These are phyloP conservation scores for Stephania yunnanensis DNA, from an alignment of 164 flowering plant genomes.

Conservation along the genomic window DNA sequence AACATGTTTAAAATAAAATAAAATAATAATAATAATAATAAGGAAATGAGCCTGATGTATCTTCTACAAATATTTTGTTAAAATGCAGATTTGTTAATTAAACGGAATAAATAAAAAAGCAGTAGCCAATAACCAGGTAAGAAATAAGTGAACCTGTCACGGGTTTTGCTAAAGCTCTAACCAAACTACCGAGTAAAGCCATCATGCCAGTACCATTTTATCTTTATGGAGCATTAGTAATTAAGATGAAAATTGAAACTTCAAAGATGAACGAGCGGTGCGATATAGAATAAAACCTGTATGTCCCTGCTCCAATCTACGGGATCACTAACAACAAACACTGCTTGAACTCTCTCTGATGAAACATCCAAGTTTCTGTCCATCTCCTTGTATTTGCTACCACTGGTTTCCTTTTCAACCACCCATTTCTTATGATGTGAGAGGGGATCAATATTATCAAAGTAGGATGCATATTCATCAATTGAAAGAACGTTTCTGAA, in stretches of 20 bases:
- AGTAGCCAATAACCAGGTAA: no score
- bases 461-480: constrained; percentile 73
- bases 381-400: constrained; percentile 9
- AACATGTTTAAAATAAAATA: no score
- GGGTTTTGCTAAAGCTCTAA: no score
- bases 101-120: no score
- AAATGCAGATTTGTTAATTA: no score
- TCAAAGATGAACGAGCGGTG: not conserved
- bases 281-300: constrained; percentile 46
- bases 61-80: no score
- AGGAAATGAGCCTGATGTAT: no score
- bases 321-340: constrained; percentile 79
- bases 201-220: no score
- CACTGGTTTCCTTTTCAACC: constrained; percentile 17
- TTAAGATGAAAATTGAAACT: not conserved
- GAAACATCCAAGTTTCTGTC: constrained; percentile 17
- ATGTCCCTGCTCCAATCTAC: constrained; percentile 94
- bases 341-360: constrained; percentile 64
- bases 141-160: no score
- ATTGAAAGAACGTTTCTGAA: constrained; percentile 74
- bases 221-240: no score
- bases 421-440: constrained; percentile 60
- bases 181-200: no score
- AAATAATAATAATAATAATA: no score
- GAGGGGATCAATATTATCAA: constrained; percentile 74